Evolutionary conservation across 202 grass and related monocot species (phyloP).

Genomic region (Carex arenaria): DNA sequence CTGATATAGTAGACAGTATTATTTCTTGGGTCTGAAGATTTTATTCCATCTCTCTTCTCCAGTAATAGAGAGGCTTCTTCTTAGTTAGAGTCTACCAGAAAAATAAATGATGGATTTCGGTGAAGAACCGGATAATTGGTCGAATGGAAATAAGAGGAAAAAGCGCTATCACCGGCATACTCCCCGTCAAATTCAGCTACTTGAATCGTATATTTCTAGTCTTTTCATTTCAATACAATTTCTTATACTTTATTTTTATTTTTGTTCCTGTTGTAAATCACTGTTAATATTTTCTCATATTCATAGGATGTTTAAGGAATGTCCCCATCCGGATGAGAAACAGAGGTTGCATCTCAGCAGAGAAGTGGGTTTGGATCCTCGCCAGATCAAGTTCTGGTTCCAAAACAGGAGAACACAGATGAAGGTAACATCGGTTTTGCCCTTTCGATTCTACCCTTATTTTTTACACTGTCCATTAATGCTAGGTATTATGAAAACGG

Average conservation of each 20-base stretch:
- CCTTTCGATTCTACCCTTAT: not conserved
- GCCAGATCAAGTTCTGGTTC: conserved; percentile 99
- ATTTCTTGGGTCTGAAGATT: conserved; percentile 6
- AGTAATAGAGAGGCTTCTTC: not conserved
- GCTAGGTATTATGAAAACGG: not conserved
- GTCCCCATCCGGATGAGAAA: conserved; percentile 91
- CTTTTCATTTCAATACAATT: not conserved
- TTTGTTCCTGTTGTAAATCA: not conserved
- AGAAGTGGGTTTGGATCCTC: conserved; percentile 67
- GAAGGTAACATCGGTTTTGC: conserved; percentile 43
- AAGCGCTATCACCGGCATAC: conserved; percentile 93
- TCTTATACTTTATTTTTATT: not conserved
- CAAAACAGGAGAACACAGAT: conserved; percentile 98
- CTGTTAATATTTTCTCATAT: not conserved
- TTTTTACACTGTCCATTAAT: not conserved
- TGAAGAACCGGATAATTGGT: conserved; percentile 43
- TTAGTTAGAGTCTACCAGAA: not conserved
- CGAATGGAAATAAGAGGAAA: conserved; percentile 48
- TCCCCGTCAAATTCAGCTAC: conserved; percentile 87
- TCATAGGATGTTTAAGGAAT: conserved; percentile 75
- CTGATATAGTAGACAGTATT: not conserved
- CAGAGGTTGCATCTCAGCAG: conserved; percentile 69
- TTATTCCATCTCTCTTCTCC: not conserved
- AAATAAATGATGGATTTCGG: conserved; percentile 61
- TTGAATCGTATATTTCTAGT: conserved; percentile 50